Base-by-base conservation (phyloP, 805 yeast genomes). In the Metschnikowia rubicola region DNA sequence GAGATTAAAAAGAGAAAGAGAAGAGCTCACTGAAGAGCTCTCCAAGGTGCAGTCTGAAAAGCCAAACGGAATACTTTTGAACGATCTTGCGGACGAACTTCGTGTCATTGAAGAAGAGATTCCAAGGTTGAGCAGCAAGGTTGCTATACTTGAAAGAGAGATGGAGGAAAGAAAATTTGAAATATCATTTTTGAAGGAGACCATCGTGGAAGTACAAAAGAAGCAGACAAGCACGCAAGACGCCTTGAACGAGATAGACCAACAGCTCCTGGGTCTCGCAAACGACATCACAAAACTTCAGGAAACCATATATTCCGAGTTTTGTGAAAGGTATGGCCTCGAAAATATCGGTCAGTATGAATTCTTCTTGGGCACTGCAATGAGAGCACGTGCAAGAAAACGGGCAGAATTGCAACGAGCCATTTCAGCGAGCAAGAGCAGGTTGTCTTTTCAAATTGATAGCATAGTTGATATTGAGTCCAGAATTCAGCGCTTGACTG, bases 261-360 rank as follows among this genome's bases (percentile, higher is more conserved):
- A 54, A 60, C 11, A 56, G 39, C 13, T 44, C 11, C 28, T 8
- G 29, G 30, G 31, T 26, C 33, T 44, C 10, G 41, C 35, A 36
- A 28, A 11, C 10, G 41, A 44, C 6, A 44, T 44, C 12, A 8
- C 26, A 9, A 33, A 29, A 1, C 58, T 82, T 8, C 83, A 81
- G 52, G 53, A 64, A 2, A 60, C 62, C 3, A 64, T 82, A 4
- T 86, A 81, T 59, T 40, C 60, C 9, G 74, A 63, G 0, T 86
- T 90, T 59, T 84, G 91, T 47, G 45, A 59, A 1, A 70, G 65
- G 46, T 66, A 83, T 43, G 80, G 81, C 0, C 80, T 88, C 55
- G 61, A 67, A 8, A 65, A 68, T 30, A 80, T 89, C 35, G 71
- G 75, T 39, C 89, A 84, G 31, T 90, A 86, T 61, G 97, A 90